A percentile compares a stretch with the other conserved stretches of the same genome.
These are phyloP conservation scores for Macroventuria anomochaeta DNA, from an alignment of 2,329 filamentous ascomycete species.

Conservation along the genomic window DNA sequence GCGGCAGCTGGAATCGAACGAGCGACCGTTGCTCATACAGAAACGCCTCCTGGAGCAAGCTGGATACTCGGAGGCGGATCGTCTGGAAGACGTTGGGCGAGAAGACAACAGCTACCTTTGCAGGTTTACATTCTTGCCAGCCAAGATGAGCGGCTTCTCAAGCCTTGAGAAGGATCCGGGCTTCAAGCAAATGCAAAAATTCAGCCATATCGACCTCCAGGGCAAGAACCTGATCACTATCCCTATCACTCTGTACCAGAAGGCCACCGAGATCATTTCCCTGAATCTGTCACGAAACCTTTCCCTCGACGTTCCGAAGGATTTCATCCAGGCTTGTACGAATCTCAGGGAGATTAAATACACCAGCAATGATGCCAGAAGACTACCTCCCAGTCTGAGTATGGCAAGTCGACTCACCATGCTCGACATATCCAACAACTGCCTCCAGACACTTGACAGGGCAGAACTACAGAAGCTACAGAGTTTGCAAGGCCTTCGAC, in stretches of 20 bases:
- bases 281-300: constrained; percentile 93
- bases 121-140: constrained; percentile 92
- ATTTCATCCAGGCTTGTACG: constrained; percentile 93
- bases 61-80: constrained; percentile 85
- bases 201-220: constrained; percentile 90
- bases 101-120: constrained; percentile 98
- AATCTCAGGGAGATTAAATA: constrained; percentile 95
- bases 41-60: constrained; percentile 90
- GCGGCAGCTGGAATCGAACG: constrained; percentile 76
- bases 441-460: constrained; percentile 83
- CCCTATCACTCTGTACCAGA: constrained; percentile 90
- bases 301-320: constrained; percentile 88
- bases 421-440: constrained; percentile 93
- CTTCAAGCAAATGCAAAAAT: constrained; percentile 83
- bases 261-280: constrained; percentile 89
- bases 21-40: constrained; percentile 88
- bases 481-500: constrained; percentile 83
- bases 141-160: constrained; percentile 80
- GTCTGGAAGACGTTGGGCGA: constrained; percentile 88
- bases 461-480: constrained; percentile 78
- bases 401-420: constrained; percentile 82
- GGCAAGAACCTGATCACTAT: constrained; percentile 93
- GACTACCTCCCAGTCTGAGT: constrained; percentile 82
- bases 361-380: constrained; percentile 89
- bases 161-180: constrained; percentile 78